Evolutionary conservation across 2,329 filamentous ascomycete genomes (phyloP), one percentile per base, ranked within the genome.

Genomic region (Diaporthe helianthi): DNA sequence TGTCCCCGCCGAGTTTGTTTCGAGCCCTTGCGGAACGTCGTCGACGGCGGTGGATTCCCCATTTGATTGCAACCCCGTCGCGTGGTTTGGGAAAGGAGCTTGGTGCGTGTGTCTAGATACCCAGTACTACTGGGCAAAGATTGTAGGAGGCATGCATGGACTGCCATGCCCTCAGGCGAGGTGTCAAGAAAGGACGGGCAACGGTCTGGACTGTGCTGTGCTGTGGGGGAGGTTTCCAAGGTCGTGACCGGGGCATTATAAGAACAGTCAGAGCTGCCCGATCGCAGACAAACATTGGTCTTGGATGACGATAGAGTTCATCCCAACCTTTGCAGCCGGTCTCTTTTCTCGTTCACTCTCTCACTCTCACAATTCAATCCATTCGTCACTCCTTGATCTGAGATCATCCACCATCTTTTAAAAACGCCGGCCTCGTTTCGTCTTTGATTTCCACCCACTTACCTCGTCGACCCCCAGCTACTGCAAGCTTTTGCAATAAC

Each of bases 61-160:
- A 63, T 49, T 63, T 63, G 58, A 63, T 63, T 63, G n/a, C 44
- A 26, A 49, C 58, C 58, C 58, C 58, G 44, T 19, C 58, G 7
- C 58, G 58, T 63, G 58, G 58, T 63, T 49, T 63, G 58, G 41
- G 41, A 49, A 49, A 63, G 49, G 36, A 63, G 58, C 44, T 49
- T 63, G 58, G 41, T 49, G 33, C n/a, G n/a, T 36, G 4, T 24
- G 58, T 49, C 44, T 44, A 31, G 17, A 41, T 49, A 44, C 12
- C 26, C 41, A 24, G n/a, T 47, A 46, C 41, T 41, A 19, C 15
- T 36, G 5, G 44, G 24, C 58, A 19, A 49, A 29, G 3, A 24
- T 49, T 33, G 44, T 49, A 63, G 29, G 58, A 44, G n/a, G n/a
- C n/a, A n/a, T n/a, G 19, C 19, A n/a, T 49, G 29, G 36, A 15